Percentiles rank a stretch among this genome's conserved stretches.
phyloP scores from a whole-genome alignment of 352 stramenopile genomes.

The Saprolegnia diclina region DNA sequence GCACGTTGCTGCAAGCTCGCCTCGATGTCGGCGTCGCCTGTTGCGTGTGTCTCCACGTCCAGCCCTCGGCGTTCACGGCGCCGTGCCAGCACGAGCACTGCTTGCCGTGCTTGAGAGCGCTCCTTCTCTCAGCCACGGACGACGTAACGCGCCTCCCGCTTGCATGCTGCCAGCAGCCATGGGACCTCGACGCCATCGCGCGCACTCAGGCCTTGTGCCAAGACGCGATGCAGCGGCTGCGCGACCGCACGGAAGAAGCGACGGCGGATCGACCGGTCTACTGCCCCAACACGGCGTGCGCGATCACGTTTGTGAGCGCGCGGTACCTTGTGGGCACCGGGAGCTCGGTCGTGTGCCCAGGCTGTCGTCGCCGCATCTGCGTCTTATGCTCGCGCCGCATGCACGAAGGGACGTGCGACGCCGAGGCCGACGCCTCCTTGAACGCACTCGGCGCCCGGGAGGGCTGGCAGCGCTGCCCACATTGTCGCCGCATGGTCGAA shows the following conservation, averaged over 20 bases:
- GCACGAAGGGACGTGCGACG: neutral
- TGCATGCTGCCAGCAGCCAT: neutral
- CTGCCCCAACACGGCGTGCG: neutral
- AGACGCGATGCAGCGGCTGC: neutral
- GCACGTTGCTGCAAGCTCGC: no score
- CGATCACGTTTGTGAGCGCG: neutral
- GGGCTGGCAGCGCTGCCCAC: neutral
- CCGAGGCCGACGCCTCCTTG: neutral
- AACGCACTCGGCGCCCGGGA: neutral
- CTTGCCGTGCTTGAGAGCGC: neutral
- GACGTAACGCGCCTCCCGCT: neutral
- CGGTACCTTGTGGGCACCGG: neutral
- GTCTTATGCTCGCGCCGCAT: neutral
- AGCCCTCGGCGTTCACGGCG: no score
- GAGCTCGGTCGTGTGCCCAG: neutral
- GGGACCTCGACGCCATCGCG: neutral
- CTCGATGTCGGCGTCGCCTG: no score
- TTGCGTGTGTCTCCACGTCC: no score
- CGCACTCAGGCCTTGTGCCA: neutral
- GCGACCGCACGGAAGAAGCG: neutral
- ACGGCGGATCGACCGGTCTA: neutral
- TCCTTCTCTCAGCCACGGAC: neutral
- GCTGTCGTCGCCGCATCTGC: neutral
- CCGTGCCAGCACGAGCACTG: neutral
- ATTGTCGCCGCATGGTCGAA: constrained; percentile 10